Conservation (phyloP, 192 early-diverging fungal genomes). For the Mortierella alpina region DNA sequence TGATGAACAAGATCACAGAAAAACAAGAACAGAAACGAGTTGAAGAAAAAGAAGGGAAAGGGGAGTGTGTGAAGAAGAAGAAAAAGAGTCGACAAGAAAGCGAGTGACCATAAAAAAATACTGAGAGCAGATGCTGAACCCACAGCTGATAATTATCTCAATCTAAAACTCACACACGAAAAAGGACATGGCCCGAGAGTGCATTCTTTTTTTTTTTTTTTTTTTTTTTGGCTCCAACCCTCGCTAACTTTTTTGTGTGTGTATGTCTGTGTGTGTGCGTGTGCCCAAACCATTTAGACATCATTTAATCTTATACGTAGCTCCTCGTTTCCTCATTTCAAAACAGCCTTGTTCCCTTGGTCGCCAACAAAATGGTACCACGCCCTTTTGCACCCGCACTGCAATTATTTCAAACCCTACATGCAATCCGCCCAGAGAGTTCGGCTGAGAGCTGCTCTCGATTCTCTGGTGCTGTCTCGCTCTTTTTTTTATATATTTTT, state of each 20-base stretch:
- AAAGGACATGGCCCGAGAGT: neutral
- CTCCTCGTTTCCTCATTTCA: no score
- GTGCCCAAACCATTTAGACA: no score
- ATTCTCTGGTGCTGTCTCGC: neutral
- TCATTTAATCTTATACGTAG: no score
- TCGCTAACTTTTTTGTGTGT: neutral
- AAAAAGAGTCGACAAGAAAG: neutral
- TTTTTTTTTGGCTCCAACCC: neutral
- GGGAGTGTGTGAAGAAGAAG: neutral
- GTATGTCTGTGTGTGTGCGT: no score
- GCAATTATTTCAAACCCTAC: no score
- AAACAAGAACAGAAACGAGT: neutral
- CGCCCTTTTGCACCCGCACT: no score
- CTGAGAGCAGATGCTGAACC: no score
- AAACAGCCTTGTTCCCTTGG: no score
- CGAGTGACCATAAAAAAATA: no score
- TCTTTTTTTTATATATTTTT: neutral
- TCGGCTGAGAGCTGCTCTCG: neutral
- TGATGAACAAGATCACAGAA: neutral
- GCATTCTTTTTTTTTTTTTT: neutral
- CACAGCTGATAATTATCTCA: no score
- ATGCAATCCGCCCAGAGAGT: neutral
- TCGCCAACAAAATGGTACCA: no score
- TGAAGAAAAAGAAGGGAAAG: neutral
- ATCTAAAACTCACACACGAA: no score